A percentile compares a stretch with the other conserved stretches of the same genome.
These are phyloP conservation scores for Lyophyllum shimeji DNA, from an alignment of 768 basidiomycete species.

Conservation along the genomic window DNA sequence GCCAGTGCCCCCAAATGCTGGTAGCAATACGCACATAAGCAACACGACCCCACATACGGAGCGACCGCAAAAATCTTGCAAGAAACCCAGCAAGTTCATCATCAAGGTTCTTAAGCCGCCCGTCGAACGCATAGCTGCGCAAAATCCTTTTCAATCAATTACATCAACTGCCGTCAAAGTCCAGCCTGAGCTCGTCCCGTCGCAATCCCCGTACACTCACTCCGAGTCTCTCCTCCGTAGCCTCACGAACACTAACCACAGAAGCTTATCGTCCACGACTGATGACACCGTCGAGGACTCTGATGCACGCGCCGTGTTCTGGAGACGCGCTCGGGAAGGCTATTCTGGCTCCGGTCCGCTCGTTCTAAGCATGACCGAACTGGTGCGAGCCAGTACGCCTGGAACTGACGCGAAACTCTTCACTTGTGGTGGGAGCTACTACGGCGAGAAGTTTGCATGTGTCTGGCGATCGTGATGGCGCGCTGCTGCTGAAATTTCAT, in stretches of 20 bases:
- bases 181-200: too few species aligned
- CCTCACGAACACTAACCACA: not conserved
- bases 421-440: constrained; percentile 2
- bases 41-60: not conserved
- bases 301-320: constrained; percentile 4
- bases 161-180: too few species aligned
- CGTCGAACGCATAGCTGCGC: not conserved
- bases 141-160: not conserved
- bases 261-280: not conserved
- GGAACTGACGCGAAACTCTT: constrained; percentile 8
- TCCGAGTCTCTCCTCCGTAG: not conserved
- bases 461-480: not conserved
- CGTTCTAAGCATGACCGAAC: constrained; percentile 7
- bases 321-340: constrained; percentile 10
- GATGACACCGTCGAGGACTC: not conserved
- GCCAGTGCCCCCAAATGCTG: not conserved
- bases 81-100: not conserved
- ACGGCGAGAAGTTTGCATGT: constrained; percentile 8
- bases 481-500: not conserved
- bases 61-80: not conserved
- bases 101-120: not conserved
- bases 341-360: constrained; percentile 10
- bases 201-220: not conserved
- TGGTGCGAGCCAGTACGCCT: not conserved
- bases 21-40: not conserved